phyloP scores from a whole-genome alignment of 768 basidiomycete species.

The Suillus tomentosus region DNA sequence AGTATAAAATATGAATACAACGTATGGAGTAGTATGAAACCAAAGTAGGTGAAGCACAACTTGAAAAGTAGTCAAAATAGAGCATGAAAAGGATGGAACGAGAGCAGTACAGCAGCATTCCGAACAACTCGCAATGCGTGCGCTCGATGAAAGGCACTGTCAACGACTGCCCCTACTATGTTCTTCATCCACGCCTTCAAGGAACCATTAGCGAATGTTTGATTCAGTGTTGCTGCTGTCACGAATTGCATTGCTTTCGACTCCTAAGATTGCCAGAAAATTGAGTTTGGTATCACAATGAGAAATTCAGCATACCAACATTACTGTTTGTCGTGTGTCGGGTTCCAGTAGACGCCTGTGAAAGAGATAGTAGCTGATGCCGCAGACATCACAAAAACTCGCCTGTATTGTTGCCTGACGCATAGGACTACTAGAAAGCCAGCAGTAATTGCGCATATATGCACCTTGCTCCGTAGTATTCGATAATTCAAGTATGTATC shows the following conservation, averaged over 20 bases:
- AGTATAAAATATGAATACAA: too few species aligned
- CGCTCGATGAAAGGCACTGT: neutral
- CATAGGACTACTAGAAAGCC: neutral
- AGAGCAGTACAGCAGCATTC: too few species aligned
- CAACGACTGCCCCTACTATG: neutral
- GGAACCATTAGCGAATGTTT: neutral
- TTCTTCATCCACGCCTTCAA: neutral
- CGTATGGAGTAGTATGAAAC: too few species aligned
- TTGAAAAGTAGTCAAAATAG: too few species aligned
- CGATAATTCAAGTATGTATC: neutral
- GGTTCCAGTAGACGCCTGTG: neutral
- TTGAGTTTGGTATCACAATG: neutral
- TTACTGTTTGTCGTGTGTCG: neutral
- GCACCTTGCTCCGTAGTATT: neutral
- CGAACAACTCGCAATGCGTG: too few species aligned
- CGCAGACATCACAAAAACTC: neutral
- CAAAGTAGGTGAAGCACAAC: too few species aligned
- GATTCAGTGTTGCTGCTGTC: neutral
- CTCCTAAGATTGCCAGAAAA: neutral
- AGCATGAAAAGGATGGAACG: too few species aligned
- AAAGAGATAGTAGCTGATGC: neutral
- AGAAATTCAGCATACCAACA: neutral
- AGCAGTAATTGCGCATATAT: neutral
- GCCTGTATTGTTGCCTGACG: neutral
- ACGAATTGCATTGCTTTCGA: neutral